phyloP scores from a whole-genome alignment of 257 asterid genomes.

The Verbascum thapsus region DNA sequence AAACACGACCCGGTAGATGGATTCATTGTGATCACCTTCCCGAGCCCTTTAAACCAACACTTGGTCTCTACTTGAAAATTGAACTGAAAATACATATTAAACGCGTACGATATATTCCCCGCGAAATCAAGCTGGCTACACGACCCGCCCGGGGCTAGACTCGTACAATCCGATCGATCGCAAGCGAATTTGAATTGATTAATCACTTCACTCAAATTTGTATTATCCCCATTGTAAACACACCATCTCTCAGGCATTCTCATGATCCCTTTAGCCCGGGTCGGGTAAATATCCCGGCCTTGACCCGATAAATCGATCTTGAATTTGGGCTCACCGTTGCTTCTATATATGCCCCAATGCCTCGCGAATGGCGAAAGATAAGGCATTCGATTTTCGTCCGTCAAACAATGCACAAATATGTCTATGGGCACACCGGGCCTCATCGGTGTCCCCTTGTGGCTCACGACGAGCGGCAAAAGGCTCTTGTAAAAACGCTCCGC shows the following conservation, averaged over 20 bases:
- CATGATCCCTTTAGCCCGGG: conserved; percentile 31
- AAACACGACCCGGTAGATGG: conserved; percentile 36
- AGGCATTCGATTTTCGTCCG: conserved; percentile 35
- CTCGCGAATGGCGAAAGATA: not conserved
- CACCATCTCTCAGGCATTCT: conserved; percentile 48
- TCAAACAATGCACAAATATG: conserved; percentile 25
- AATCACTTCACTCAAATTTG: not conserved
- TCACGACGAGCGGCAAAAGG: conserved; percentile 26
- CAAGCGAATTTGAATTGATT: not conserved
- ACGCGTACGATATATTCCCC: conserved; percentile 33
- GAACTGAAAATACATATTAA: conserved; percentile 37
- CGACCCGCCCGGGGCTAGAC: conserved; percentile 24
- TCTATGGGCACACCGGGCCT: conserved; percentile 40
- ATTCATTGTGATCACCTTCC: conserved; percentile 14
- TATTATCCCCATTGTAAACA: conserved; percentile 8
- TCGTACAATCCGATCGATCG: conserved; percentile 27
- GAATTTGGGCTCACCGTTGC: conserved; percentile 46
- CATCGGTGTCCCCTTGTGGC: conserved; percentile 48
- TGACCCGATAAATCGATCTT: conserved; percentile 43
- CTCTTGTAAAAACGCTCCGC: conserved; percentile 43
- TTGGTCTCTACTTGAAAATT: conserved; percentile 23
- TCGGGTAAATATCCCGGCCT: conserved; percentile 36
- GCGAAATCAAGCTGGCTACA: conserved; percentile 29
- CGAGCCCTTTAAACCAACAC: conserved; percentile 30
- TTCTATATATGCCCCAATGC: conserved; percentile 43